Evolutionary conservation across 2,329 filamentous ascomycete species (phyloP).

Genomic region (Nigrospora sphaerica): DNA sequence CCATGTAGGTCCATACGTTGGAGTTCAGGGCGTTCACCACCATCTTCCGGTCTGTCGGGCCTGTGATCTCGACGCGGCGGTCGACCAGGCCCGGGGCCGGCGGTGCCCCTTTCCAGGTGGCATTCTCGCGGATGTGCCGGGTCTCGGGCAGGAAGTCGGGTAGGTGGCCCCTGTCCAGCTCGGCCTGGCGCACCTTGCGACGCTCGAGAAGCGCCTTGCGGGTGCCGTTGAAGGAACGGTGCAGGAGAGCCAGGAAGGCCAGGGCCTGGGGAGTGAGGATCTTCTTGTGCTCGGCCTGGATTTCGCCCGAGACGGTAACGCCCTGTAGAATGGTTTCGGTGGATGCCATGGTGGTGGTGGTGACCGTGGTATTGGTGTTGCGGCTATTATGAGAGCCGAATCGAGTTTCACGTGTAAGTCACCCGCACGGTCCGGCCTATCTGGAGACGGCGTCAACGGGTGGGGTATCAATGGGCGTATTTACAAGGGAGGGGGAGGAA

Average conservation of each 20-base stretch:
- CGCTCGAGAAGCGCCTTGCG: constrained; percentile 86
- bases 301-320: constrained; percentile 74
- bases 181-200: constrained; percentile 78
- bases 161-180: constrained; percentile 82
- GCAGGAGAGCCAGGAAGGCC: constrained; percentile 87
- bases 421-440: too few relatives aligned
- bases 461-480: too few relatives aligned
- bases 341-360: constrained; percentile 48
- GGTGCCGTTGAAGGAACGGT: constrained; percentile 86
- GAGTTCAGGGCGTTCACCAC: constrained; percentile 95
- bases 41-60: constrained; percentile 97
- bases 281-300: constrained; percentile 76
- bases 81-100: constrained; percentile 91
- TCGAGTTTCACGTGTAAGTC: neutral
- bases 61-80: constrained; percentile 93
- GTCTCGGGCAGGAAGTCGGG: constrained; percentile 96
- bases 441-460: too few relatives aligned
- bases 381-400: too few relatives aligned
- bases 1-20: constrained; percentile 98
- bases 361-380: neutral
- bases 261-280: constrained; percentile 87
- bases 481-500: too few relatives aligned
- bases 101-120: constrained; percentile 85
- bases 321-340: constrained; percentile 77
- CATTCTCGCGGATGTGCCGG: constrained; percentile 87